Conservation (phyloP, 2,329 filamentous ascomycete genomes). For the Akanthomyces uredinophilus region DNA sequence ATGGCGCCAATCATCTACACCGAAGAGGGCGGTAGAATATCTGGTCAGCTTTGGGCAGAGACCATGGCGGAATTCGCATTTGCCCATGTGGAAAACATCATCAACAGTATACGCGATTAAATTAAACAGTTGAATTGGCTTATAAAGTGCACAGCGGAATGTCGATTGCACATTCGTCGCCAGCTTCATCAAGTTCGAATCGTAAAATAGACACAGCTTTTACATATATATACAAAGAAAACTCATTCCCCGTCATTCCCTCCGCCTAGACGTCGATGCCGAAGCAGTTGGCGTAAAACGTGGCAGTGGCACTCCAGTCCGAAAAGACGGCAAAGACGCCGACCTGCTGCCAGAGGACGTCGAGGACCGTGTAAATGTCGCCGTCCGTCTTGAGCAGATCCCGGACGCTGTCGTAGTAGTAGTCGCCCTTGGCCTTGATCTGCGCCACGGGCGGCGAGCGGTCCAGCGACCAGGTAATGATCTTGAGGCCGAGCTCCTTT, state of each 20-base stretch:
- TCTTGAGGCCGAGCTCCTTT: slow-evolving; percentile 55
- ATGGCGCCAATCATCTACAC: slow-evolving; percentile 17
- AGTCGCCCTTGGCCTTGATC: slow-evolving; percentile 38
- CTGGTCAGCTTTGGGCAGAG: slow-evolving; percentile 17
- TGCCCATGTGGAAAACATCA: slow-evolving; percentile 11
- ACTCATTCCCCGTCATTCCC: too few relatives aligned
- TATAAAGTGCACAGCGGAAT: background rate
- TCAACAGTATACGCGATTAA: background rate
- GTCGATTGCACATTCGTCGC: too few relatives aligned
- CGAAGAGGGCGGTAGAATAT: slow-evolving; percentile 8
- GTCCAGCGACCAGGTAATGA: slow-evolving; percentile 66
- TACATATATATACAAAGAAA: background rate
- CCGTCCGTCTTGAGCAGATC: slow-evolving; percentile 57
- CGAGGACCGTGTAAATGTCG: slow-evolving; percentile 60
- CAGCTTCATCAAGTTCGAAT: background rate
- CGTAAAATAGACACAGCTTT: background rate
- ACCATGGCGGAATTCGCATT: slow-evolving; percentile 19
- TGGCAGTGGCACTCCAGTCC: slow-evolving; percentile 65
- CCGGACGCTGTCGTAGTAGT: slow-evolving; percentile 53
- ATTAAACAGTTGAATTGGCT: background rate
- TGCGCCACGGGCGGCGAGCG: slow-evolving; percentile 55
- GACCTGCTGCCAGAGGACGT: slow-evolving; percentile 58
- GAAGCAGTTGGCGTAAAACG: slow-evolving; percentile 69
- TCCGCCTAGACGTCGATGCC: slow-evolving; percentile 25
- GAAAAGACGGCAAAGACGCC: slow-evolving; percentile 59